Percentiles rank a stretch among this genome's conserved stretches.
Conservation (phyloP, 2,329 filamentous ascomycete species). For the Kalmusia sp. region DNA sequence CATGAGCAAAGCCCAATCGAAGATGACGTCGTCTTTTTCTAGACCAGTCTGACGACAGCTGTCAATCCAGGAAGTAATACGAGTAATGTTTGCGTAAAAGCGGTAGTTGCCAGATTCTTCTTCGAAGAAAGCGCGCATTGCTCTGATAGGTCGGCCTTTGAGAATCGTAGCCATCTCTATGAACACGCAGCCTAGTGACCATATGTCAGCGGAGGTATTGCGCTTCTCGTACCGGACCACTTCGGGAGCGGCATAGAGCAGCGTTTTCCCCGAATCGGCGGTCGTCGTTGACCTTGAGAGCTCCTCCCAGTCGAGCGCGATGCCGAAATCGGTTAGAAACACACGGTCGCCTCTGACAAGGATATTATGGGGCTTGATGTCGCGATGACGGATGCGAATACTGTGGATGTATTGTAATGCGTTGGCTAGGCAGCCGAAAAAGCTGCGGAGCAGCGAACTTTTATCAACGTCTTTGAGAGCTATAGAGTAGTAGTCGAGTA, state of each 20-base stretch:
- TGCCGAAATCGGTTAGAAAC: slow-evolving; percentile 34
- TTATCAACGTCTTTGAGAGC: not conserved
- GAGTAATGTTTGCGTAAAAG: slow-evolving; percentile 10
- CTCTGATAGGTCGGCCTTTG: not conserved
- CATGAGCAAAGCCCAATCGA: slow-evolving; percentile 11
- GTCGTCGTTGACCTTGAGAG: slow-evolving; percentile 7
- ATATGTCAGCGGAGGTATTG: slow-evolving; percentile 9
- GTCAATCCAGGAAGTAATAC: slow-evolving; percentile 1
- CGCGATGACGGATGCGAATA: slow-evolving; percentile 33
- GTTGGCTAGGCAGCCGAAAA: slow-evolving; percentile 5
- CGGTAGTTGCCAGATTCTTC: slow-evolving; percentile 7
- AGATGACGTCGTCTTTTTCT: slow-evolving; percentile 9
- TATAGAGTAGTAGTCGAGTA: slow-evolving; percentile 7
- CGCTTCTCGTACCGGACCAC: slow-evolving; percentile 1
- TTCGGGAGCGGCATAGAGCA: slow-evolving; percentile 14
- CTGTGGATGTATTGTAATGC: slow-evolving; percentile 3
- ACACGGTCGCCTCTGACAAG: slow-evolving; percentile 20
- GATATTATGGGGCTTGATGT: slow-evolving; percentile 37
- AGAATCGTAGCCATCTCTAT: slow-evolving; percentile 8
- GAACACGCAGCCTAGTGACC: slow-evolving; percentile 16
- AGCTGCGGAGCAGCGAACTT: slow-evolving; percentile 8
- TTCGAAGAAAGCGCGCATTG: slow-evolving; percentile 13
- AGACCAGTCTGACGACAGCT: not conserved
- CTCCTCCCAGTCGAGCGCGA: slow-evolving; percentile 20
- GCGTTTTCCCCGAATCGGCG: slow-evolving; percentile 1